Evolutionary conservation across 306 rosid genomes (phyloP).

Genomic region (Pterocarpus santalinus): DNA sequence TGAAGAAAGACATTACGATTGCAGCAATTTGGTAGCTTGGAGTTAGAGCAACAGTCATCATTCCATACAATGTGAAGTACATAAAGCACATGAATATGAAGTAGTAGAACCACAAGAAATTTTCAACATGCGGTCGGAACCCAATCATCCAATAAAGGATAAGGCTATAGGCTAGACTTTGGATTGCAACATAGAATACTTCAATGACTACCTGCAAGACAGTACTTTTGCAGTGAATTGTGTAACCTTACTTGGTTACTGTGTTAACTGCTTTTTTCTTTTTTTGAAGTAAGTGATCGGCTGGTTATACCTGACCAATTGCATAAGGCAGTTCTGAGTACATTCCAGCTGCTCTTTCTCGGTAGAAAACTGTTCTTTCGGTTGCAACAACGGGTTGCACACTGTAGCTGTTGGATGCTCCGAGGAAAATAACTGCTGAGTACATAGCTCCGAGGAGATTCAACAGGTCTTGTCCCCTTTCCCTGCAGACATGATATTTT

Average conservation of each 20-base stretch:
- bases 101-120: conserved; percentile 71
- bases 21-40: conserved; percentile 68
- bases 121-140: conserved; percentile 58
- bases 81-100: conserved; percentile 59
- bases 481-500: conserved; percentile 33
- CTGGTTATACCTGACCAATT: conserved; percentile 62
- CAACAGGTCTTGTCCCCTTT: conserved; percentile 57
- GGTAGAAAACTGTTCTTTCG: conserved; percentile 66
- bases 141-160: conserved; percentile 70
- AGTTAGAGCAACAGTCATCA: conserved; percentile 71
- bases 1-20: conserved; percentile 60
- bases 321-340: conserved; percentile 68
- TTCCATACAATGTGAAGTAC: conserved; percentile 71
- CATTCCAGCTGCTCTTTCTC: conserved; percentile 70
- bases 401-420: conserved; percentile 46
- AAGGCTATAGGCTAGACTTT: conserved; percentile 53
- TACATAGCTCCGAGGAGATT: conserved; percentile 59
- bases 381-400: conserved; percentile 61
- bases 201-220: conserved; percentile 60
- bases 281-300: conserved; percentile 2
- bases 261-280: neutral
- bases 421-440: conserved; percentile 57
- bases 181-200: conserved; percentile 62
- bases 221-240: neutral
- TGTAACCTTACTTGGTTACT: no score